phyloP scores from a whole-genome alignment of 805 yeast genomes.

The Isabelozyma rhagii region DNA sequence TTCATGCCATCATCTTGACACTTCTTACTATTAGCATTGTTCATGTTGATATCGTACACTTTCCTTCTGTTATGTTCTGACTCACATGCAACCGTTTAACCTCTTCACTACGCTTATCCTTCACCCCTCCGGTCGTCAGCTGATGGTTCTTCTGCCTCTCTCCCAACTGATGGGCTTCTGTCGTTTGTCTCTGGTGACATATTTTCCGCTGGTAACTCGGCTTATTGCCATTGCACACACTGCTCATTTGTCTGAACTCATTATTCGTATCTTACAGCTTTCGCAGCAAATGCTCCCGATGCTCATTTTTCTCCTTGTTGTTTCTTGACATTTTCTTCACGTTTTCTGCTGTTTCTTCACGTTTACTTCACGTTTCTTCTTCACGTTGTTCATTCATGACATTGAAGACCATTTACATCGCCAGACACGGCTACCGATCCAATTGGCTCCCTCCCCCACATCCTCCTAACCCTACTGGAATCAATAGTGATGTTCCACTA shows the following conservation, averaged over 20 bases:
- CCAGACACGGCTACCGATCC: conserved; percentile 87
- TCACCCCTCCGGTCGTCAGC: no score
- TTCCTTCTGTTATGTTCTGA: no score
- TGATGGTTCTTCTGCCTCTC: background rate
- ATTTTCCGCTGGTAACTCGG: background rate
- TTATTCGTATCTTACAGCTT: no score
- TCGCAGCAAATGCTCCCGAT: no score
- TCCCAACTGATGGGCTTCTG: background rate
- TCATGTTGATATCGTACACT: no score
- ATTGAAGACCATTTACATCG: conserved; percentile 61
- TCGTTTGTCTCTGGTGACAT: background rate
- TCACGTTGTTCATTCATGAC: conserved; percentile 19
- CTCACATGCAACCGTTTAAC: no score
- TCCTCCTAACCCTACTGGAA: conserved; percentile 81
- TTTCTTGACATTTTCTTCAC: background rate
- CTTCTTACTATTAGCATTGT: no score
- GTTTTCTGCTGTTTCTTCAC: background rate
- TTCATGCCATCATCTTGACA: no score
- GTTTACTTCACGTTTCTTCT: background rate
- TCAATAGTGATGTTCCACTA: conserved; percentile 83
- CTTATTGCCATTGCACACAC: background rate
- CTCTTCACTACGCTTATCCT: no score
- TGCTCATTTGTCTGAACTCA: background rate
- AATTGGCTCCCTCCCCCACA: conserved; percentile 79
- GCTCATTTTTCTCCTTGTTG: background rate